Base-by-base conservation (phyloP, 192 early-diverging fungal species). In the Chytriomyces hyalinus region DNA sequence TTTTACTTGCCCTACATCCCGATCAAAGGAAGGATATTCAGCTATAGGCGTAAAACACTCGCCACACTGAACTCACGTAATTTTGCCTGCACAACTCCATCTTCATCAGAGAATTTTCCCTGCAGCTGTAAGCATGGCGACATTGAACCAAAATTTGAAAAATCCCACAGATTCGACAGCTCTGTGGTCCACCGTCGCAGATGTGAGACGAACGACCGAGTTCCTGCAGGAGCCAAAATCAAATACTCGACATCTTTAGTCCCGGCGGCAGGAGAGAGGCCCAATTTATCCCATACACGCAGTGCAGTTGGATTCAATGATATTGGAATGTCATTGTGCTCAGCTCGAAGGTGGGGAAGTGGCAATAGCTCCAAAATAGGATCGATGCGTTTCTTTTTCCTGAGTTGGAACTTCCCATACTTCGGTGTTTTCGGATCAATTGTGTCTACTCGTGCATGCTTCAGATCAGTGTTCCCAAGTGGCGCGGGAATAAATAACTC, bases 371-470 rank as follows among this genome's bases (percentile, higher is more conserved):
- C 73, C 43, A 75, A 36, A n/a, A 66, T 49, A 9, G 73, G 64
- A 36, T 75, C 73, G 2, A 64, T 20, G 6, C 73, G 73, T n/a
- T 75, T 75, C 64, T 75, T 75, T 49, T 66, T 75, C 49, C 60
- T 64, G n/a, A 66, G 44, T 13, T 64, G 63, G 61, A 65, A 75
- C 66, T 66, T 75, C 6, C 73, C 73, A 20, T 75, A 75, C 49
- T 75, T 75, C 22, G 73, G 46, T 3, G 73, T 36, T 15, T 45
- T 45, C 6, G 46, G 71, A 26, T 68, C 67, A 17, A 20, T 68
- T 5, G 44, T 13, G 13, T 20, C 11, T 65, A 22, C 62, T 51
- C 13, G n/a, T 75, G 6, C 36, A 45, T 4, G 66, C 13, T 20
- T 51, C 22, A 65, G 44, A 20, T 28, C n/a, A 73, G 63, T 62